phyloP scores from a whole-genome alignment of 768 basidiomycete genomes.

The Leucosporidium yakuticum region DNA sequence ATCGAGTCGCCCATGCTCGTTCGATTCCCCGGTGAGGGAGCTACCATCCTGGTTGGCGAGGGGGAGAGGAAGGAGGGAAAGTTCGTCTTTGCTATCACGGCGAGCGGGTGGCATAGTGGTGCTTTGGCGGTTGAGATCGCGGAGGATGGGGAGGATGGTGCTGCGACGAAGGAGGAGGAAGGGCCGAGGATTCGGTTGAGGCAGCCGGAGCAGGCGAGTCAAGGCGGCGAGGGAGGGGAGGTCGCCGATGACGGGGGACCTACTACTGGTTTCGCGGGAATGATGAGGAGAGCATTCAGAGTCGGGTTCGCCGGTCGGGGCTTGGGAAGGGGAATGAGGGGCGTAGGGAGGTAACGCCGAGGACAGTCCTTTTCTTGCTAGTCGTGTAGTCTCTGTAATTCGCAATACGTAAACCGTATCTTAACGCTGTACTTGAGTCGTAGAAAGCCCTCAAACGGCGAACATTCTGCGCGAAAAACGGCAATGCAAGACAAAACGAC shows the following conservation, averaged over 20 bases:
- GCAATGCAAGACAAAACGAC: background rate
- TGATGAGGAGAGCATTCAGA: no score
- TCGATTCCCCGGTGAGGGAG: conserved; percentile 53
- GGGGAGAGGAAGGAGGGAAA: conserved; percentile 47
- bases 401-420: no score
- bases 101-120: conserved; percentile 87
- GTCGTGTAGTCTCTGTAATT: no score
- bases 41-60: conserved; percentile 42
- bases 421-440: no score
- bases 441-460: no score
- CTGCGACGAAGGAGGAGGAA: background rate
- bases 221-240: background rate
- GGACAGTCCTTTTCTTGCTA: no score
- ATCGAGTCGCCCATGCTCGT: conserved; percentile 64
- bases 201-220: no score
- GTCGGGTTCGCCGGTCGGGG: no score
- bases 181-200: background rate
- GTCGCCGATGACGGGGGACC: no score
- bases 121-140: conserved; percentile 73
- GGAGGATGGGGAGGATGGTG: background rate
- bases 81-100: conserved; percentile 74
- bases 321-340: no score
- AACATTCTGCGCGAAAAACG: background rate
- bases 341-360: no score
- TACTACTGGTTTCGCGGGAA: no score